A percentile compares a stretch with the other conserved stretches of the same genome.
Evolutionary conservation across 371 early-diverging fungal species (phyloP).

Genomic region (Mucor irregularis): DNA sequence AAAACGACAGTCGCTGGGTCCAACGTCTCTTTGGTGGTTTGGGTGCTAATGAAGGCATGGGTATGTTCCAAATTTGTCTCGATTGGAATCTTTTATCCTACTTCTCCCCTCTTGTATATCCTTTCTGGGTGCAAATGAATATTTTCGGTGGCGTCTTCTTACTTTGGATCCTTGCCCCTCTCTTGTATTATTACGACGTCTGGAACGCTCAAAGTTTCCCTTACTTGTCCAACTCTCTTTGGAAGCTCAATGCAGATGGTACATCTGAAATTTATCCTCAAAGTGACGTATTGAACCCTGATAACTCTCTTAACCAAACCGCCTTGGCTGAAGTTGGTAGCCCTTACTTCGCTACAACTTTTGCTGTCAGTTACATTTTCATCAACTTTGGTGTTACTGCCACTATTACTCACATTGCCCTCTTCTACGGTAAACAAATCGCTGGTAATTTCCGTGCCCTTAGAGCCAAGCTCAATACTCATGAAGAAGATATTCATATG

Average conservation of each 20-base stretch:
- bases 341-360: conserved; percentile 30
- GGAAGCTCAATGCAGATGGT: conserved; percentile 26
- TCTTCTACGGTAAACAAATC: conserved; percentile 47
- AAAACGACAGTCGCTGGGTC: conserved; percentile 48
- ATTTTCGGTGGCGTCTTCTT: conserved; percentile 36
- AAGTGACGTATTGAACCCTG: conserved; percentile 31
- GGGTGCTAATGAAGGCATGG: conserved; percentile 49
- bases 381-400: conserved; percentile 53
- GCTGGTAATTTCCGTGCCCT: background rate
- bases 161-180: conserved; percentile 39
- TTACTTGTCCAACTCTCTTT: conserved; percentile 43
- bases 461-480: background rate
- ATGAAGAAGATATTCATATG: conserved; percentile 1
- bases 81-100: conserved; percentile 51
- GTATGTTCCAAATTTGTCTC: conserved; percentile 49
- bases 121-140: conserved; percentile 57
- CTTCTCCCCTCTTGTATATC: conserved; percentile 68
- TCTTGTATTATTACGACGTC: conserved; percentile 38
- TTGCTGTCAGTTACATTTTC: conserved; percentile 32
- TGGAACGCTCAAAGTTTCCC: conserved; percentile 52
- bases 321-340: conserved; percentile 37
- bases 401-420: conserved; percentile 48
- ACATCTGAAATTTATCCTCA: conserved; percentile 40
- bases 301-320: conserved; percentile 39
- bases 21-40: conserved; percentile 52